These are phyloP conservation scores for Kodamaea laetipori DNA, from an alignment of 805 yeast species.

Conservation along the genomic window DNA sequence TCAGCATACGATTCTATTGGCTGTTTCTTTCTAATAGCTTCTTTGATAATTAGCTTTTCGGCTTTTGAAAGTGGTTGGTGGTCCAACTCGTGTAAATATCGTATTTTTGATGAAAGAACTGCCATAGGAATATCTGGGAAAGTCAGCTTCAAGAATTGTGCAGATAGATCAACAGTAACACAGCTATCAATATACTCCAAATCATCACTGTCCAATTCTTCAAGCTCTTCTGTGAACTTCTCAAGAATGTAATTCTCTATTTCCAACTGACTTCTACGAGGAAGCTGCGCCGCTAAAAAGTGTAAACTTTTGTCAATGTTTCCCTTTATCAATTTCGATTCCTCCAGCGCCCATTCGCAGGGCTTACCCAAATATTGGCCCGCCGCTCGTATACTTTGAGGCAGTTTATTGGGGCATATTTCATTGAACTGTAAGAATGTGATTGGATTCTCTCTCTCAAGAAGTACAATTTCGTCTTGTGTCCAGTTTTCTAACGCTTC, in stretches of 20 bases:
- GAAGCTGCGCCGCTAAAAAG: conserved; percentile 1
- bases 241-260: conserved; percentile 4
- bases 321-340: not conserved
- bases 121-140: conserved; percentile 17
- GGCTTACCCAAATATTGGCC: not conserved
- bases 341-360: not conserved
- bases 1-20: not conserved
- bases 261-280: not conserved
- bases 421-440: not conserved
- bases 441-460: not conserved
- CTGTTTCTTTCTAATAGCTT: not conserved
- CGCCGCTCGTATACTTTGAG: not conserved
- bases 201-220: conserved; percentile 12
- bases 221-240: not conserved
- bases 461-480: too few relatives aligned
- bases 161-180: conserved; percentile 24
- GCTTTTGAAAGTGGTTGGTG: conserved; percentile 24
- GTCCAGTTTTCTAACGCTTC: too few relatives aligned
- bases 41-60: conserved; percentile 20
- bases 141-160: conserved; percentile 14
- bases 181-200: conserved; percentile 10
- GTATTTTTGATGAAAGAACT: conserved; percentile 2
- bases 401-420: not conserved
- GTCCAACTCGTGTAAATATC: conserved; percentile 5
- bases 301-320: conserved; percentile 6